A percentile compares a stretch with the other conserved stretches of the same genome.
These are phyloP conservation scores for Solanum bukasovii DNA, from an alignment of 257 asterid genomes.

Conservation along the genomic window DNA sequence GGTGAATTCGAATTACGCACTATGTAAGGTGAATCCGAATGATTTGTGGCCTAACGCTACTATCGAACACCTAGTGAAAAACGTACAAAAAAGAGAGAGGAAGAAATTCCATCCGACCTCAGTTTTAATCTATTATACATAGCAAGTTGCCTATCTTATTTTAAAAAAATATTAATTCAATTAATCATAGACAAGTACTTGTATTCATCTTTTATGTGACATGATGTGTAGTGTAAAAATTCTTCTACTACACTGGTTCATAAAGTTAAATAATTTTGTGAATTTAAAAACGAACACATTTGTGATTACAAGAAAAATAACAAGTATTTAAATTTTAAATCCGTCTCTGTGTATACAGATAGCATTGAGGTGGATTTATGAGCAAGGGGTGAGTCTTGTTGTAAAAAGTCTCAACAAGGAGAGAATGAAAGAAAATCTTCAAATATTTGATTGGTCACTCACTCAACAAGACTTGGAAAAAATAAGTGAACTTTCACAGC, in stretches of 20 bases:
- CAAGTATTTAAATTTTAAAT: neutral
- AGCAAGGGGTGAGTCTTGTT: slow-evolving; percentile 46
- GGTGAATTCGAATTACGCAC: no score
- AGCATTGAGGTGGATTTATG: slow-evolving; percentile 49
- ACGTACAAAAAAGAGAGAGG: no score
- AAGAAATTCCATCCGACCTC: no score
- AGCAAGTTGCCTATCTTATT: no score
- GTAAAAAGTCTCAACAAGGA: slow-evolving; percentile 48
- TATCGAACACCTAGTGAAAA: no score
- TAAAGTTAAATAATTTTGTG: neutral
- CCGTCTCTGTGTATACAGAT: slow-evolving; percentile 2
- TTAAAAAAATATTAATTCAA: no score
- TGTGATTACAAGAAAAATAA: neutral
- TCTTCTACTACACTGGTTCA: neutral
- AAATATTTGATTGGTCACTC: slow-evolving; percentile 43
- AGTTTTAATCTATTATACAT: no score
- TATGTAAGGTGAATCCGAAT: no score
- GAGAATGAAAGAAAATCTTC: slow-evolving; percentile 46
- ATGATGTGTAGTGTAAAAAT: neutral
- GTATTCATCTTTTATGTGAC: neutral
- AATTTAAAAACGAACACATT: neutral
- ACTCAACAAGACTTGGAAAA: slow-evolving; percentile 21
- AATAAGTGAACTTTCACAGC: slow-evolving; percentile 31
- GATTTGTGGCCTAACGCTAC: no score
- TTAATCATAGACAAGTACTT: no score